Evolutionary conservation across 257 asterid genomes (phyloP).

Genomic region (Nicotiana knightiana): DNA sequence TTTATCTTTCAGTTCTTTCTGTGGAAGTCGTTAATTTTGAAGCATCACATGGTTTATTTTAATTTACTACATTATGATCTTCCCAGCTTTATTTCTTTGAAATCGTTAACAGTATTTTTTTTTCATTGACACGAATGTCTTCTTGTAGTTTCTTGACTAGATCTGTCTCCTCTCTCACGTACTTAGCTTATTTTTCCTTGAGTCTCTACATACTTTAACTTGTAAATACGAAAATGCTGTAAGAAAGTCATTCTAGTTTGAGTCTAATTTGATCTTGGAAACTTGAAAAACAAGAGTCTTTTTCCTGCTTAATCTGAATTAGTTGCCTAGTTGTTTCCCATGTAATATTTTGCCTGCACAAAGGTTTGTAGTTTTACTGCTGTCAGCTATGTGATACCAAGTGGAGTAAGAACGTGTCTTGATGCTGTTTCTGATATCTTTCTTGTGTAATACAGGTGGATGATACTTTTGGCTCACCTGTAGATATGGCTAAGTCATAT

Average conservation of each 20-base stretch:
- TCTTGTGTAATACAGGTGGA: conserved; percentile 36
- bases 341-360: neutral
- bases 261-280: neutral
- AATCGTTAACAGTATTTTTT: neutral
- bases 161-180: neutral
- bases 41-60: neutral
- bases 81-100: neutral
- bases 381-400: neutral
- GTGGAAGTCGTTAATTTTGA: neutral
- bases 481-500: conserved; percentile 65
- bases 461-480: conserved; percentile 59
- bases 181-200: neutral
- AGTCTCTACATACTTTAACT: no score
- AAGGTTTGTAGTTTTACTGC: neutral
- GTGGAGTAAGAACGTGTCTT: conserved; percentile 7
- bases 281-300: neutral
- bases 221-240: no score
- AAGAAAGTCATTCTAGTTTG: neutral
- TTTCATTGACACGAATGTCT: neutral
- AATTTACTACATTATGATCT: neutral
- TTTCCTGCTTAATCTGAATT: neutral
- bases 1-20: neutral
- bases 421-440: conserved; percentile 10
- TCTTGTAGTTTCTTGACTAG: neutral
- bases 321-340: neutral